Percentiles rank a stretch among this genome's conserved stretches.
phyloP scores from a whole-genome alignment of 805 yeast genomes.

The Yamadazyma takamatsuzukensis region DNA sequence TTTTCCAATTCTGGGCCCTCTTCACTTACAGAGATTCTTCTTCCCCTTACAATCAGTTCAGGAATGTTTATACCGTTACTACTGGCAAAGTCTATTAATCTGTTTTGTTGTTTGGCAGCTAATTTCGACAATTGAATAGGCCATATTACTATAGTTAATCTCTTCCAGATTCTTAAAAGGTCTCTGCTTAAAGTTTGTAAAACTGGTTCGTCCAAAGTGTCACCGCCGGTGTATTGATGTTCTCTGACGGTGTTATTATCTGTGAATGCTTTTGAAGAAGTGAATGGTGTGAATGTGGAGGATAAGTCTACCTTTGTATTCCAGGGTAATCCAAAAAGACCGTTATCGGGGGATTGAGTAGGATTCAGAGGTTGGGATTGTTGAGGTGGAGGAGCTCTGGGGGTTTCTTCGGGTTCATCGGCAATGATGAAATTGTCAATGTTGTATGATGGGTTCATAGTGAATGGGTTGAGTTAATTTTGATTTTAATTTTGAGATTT shows the following conservation, averaged over 20 bases:
- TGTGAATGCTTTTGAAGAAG: conserved; percentile 15
- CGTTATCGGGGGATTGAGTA: background rate
- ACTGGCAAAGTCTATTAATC: conserved; percentile 31
- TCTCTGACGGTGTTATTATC: conserved; percentile 33
- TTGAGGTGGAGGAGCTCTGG: conserved; percentile 1
- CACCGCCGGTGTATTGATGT: conserved; percentile 62
- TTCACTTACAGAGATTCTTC: conserved; percentile 25
- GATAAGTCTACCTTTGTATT: conserved; percentile 26
- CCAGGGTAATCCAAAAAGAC: conserved; percentile 8
- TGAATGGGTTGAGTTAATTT: conserved; percentile 7
- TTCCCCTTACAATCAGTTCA: conserved; percentile 23
- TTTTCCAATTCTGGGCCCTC: conserved; percentile 22
- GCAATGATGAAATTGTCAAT: conserved; percentile 35
- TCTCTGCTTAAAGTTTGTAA: conserved; percentile 47
- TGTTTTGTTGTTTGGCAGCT: conserved; percentile 33
- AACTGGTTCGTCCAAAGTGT: conserved; percentile 71
- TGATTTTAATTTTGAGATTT: too few species aligned
- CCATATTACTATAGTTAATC: conserved; percentile 41
- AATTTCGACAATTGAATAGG: conserved; percentile 37
- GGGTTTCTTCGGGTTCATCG: conserved; percentile 22
- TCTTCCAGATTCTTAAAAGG: conserved; percentile 29
- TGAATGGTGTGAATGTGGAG: conserved; percentile 31
- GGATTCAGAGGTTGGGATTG: background rate
- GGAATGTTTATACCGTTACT: conserved; percentile 35
- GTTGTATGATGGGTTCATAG: conserved; percentile 11